These are phyloP conservation scores for Fusarium brachygibbosum DNA, from an alignment of 2,329 filamentous ascomycete genomes.

Conservation along the genomic window DNA sequence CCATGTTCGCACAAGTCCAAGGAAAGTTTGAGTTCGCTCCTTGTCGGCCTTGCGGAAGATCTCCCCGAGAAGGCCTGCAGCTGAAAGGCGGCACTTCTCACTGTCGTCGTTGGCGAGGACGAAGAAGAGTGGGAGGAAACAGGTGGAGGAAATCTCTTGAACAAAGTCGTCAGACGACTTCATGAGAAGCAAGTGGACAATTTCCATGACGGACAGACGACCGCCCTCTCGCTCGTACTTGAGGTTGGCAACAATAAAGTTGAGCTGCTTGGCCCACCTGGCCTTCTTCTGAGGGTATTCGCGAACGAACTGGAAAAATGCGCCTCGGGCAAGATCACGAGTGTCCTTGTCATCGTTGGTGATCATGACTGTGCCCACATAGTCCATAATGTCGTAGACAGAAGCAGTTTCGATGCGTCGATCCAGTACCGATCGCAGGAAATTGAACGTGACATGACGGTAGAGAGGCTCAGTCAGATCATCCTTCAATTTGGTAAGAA, in stretches of 20 bases:
- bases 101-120: slow-evolving; percentile 91
- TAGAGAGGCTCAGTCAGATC: slow-evolving; percentile 94
- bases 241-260: slow-evolving; percentile 90
- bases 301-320: slow-evolving; percentile 93
- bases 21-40: slow-evolving; percentile 77
- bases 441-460: slow-evolving; percentile 94
- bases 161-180: slow-evolving; percentile 87
- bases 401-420: slow-evolving; percentile 87
- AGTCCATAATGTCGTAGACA: slow-evolving; percentile 92
- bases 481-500: slow-evolving; percentile 84
- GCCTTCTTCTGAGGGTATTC: slow-evolving; percentile 95
- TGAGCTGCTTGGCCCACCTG: slow-evolving; percentile 88
- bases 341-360: slow-evolving; percentile 93
- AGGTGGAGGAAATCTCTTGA: slow-evolving; percentile 83
- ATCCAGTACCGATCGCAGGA: slow-evolving; percentile 87
- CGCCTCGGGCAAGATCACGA: slow-evolving; percentile 86
- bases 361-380: slow-evolving; percentile 92
- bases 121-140: slow-evolving; percentile 89
- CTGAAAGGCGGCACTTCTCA: slow-evolving; percentile 85
- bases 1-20: slow-evolving; percentile 80
- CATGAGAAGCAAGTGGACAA: slow-evolving; percentile 85
- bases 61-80: slow-evolving; percentile 82
- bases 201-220: slow-evolving; percentile 92
- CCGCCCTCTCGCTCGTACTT: slow-evolving; percentile 92
- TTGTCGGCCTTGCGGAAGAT: slow-evolving; percentile 83